Evolutionary conservation across 148 eudicot genomes (phyloP).

Genomic region (Camellia granthamiana): DNA sequence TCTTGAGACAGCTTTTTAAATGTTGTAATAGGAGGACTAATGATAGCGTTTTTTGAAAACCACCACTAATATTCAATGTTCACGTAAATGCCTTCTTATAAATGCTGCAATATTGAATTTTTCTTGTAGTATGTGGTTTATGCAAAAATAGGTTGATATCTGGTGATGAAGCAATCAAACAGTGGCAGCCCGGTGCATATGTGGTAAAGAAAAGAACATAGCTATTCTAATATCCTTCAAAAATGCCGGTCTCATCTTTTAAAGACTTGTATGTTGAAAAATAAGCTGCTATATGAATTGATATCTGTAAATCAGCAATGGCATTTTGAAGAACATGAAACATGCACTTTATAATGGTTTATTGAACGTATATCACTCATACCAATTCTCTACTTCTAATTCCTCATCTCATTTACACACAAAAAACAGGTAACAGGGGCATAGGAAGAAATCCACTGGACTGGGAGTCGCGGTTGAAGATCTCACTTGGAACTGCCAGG

Average conservation of each 20-base stretch:
- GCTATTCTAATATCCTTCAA: not conserved
- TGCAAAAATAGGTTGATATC: not conserved
- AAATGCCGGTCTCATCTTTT: not conserved
- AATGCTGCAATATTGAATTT: not conserved
- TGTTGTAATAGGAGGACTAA: too few relatives aligned
- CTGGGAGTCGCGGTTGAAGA: slow-evolving; percentile 70
- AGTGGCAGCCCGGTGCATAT: not conserved
- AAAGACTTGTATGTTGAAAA: not conserved
- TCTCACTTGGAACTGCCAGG: slow-evolving; percentile 68
- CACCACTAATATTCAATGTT: too few relatives aligned
- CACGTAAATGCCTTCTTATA: too few relatives aligned
- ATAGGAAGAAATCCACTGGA: slow-evolving; percentile 58
- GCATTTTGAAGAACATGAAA: not conserved
- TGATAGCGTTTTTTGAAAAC: too few relatives aligned
- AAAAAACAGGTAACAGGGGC: slow-evolving; percentile 53
- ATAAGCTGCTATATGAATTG: not conserved
- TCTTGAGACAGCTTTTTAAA: too few relatives aligned
- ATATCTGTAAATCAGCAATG: too few relatives aligned
- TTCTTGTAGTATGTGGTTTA: not conserved
- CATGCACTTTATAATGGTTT: not conserved
- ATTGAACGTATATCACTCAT: not conserved
- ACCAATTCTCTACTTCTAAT: not conserved
- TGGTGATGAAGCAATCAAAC: not conserved
- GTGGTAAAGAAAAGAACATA: not conserved
- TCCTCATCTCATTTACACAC: not conserved